These are phyloP conservation scores for Saccharomyces hybrid DNA, from an alignment of 1,139 yeast species.

Conservation along the genomic window DNA sequence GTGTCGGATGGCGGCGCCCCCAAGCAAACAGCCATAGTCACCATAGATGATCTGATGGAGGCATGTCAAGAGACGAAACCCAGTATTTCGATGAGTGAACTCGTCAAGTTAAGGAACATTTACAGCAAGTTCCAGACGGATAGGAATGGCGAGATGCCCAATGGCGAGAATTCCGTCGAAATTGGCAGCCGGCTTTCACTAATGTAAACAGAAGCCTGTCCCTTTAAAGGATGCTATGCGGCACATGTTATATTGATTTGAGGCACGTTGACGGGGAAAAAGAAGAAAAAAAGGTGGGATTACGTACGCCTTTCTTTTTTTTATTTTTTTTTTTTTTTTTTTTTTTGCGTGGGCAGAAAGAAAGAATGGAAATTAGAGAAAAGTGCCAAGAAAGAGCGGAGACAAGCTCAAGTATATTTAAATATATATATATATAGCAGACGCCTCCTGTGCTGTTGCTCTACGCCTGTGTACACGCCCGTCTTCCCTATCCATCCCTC, in stretches of 20 bases:
- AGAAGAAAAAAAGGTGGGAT: too few species aligned
- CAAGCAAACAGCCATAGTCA: constrained; percentile 31
- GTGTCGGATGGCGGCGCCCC: neutral
- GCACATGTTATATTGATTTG: neutral
- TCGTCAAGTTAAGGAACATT: constrained; percentile 51
- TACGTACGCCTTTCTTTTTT: neutral
- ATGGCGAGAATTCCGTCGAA: constrained; percentile 73
- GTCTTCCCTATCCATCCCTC: too few species aligned
- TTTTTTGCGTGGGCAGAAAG: too few species aligned
- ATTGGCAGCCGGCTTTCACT: constrained; percentile 60
- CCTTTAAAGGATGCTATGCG: neutral
- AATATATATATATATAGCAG: too few species aligned
- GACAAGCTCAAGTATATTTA: too few species aligned
- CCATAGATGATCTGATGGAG: constrained; percentile 48
- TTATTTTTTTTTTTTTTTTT: too few species aligned
- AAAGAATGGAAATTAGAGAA: too few species aligned
- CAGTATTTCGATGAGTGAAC: constrained; percentile 72
- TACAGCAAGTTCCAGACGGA: constrained; percentile 70
- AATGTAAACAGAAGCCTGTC: constrained; percentile 8
- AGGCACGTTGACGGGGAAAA: too few species aligned
- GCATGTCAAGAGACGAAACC: constrained; percentile 77
- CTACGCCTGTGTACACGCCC: too few species aligned
- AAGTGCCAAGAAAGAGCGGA: too few species aligned
- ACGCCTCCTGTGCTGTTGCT: too few species aligned
- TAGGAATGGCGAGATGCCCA: constrained; percentile 84